Evolutionary conservation across 2,329 filamentous ascomycete species (phyloP).

Genomic region (Exophiala sp.): DNA sequence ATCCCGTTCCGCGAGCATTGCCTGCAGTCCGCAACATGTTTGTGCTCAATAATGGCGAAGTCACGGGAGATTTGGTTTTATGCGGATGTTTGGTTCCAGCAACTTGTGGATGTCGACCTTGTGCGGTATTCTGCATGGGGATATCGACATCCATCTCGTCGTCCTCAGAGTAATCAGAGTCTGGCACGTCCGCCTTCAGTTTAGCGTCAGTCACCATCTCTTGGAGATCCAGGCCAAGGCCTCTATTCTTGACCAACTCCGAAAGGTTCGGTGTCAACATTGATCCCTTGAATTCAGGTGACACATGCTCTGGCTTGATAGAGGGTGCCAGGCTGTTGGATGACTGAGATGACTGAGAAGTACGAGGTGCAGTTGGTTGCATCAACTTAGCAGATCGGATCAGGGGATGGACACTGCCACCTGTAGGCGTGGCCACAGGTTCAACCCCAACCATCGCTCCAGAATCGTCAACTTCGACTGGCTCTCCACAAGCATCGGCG

Average conservation of each 20-base stretch:
- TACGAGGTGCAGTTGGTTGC: constrained; percentile 27
- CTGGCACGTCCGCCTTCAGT: constrained; percentile 37
- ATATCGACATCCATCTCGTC: constrained; percentile 33
- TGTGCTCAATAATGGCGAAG: constrained; percentile 42
- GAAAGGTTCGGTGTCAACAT: constrained; percentile 61
- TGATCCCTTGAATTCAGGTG: constrained; percentile 23
- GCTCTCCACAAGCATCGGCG: constrained; percentile 77
- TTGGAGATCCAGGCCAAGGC: constrained; percentile 55
- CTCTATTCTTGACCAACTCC: constrained; percentile 56
- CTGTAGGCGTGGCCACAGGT: constrained; percentile 27
- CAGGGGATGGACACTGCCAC: constrained; percentile 57
- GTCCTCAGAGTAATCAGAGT: constrained; percentile 37
- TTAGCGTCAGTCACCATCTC: constrained; percentile 54
- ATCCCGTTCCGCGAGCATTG: constrained; percentile 2
- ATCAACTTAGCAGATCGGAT: constrained; percentile 51
- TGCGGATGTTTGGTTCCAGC: constrained; percentile 47
- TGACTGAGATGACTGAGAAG: not conserved
- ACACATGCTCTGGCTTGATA: constrained; percentile 10
- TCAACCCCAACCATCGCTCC: constrained; percentile 42
- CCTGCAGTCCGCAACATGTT: constrained; percentile 12
- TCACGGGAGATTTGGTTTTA: constrained; percentile 50
- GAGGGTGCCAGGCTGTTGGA: not conserved
- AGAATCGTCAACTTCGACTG: constrained; percentile 63
- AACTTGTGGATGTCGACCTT: constrained; percentile 26
- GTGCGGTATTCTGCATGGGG: constrained; percentile 18